phyloP scores from a whole-genome alignment of 1,284 basidiomycete species.

The Psilocybe mexicana region DNA sequence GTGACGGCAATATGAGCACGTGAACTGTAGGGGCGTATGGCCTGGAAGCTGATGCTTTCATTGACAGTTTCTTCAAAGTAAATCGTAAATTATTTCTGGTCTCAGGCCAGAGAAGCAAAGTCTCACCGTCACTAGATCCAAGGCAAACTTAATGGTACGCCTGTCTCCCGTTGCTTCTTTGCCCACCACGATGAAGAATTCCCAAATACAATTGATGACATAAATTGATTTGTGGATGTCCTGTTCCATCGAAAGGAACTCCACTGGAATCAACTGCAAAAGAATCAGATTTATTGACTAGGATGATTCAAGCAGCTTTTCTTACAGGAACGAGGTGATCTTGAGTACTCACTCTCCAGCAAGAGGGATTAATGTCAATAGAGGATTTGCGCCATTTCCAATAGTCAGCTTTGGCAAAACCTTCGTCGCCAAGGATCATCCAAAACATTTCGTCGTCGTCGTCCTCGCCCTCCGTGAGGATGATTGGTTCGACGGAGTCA shows the following conservation, averaged over 20 bases:
- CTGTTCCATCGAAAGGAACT: constrained; percentile 34
- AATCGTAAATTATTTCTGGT: constrained; percentile 5
- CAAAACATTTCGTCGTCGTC: constrained; percentile 76
- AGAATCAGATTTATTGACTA: background rate
- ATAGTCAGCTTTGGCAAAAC: constrained; percentile 74
- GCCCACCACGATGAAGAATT: constrained; percentile 77
- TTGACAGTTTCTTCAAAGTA: constrained; percentile 52
- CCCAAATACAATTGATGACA: constrained; percentile 73
- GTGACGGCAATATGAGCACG: constrained; percentile 68
- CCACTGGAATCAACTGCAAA: constrained; percentile 32
- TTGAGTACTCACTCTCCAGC: constrained; percentile 56
- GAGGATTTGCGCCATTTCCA: constrained; percentile 66
- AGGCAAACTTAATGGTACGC: constrained; percentile 58
- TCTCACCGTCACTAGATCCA: constrained; percentile 56
- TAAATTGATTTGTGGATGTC: constrained; percentile 46
- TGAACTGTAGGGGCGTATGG: constrained; percentile 75
- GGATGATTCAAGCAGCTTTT: background rate
- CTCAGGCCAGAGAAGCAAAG: background rate
- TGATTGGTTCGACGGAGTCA: constrained; percentile 42
- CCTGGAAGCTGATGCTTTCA: constrained; percentile 45
- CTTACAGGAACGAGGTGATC: constrained; percentile 42
- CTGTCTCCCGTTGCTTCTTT: constrained; percentile 57
- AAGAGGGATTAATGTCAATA: constrained; percentile 41
- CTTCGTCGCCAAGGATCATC: constrained; percentile 74
- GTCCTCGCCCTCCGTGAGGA: constrained; percentile 62